Evolutionary conservation across 116 monocot genomes (phyloP).

Genomic region (Posidonia oceanica): DNA sequence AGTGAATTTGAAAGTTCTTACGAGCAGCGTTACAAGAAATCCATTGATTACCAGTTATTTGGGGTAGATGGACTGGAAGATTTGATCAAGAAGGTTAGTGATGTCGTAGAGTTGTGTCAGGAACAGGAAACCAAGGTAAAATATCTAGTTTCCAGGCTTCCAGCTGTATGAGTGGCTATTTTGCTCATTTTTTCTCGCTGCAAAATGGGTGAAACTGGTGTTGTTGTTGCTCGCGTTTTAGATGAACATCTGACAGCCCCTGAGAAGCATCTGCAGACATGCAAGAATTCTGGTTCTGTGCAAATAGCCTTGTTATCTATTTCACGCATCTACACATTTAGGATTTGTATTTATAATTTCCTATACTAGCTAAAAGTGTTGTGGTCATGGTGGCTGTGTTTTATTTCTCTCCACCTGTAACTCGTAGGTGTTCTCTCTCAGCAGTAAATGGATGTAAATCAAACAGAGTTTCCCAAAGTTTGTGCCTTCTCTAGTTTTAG

Average conservation of each 20-base stretch:
- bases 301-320: not conserved
- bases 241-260: no score
- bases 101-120: constrained; percentile 50
- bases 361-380: not conserved
- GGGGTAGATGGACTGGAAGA: constrained; percentile 61
- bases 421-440: not conserved
- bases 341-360: not conserved
- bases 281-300: no score
- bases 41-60: constrained; percentile 36
- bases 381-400: not conserved
- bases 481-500: not conserved
- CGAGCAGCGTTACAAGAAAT: constrained; percentile 68
- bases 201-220: not conserved
- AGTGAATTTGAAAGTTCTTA: constrained; percentile 45
- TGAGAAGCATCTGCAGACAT: no score
- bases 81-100: constrained; percentile 53
- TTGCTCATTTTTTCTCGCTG: not conserved
- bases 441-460: not conserved
- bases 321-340: not conserved
- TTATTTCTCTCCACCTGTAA: not conserved
- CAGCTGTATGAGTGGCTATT: not conserved
- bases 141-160: constrained; percentile 27
- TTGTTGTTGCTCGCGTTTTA: no score
- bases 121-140: constrained; percentile 32
- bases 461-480: not conserved